Base-by-base conservation (phyloP, 768 basidiomycete species). In the Auriscalpium microsporum region DNA sequence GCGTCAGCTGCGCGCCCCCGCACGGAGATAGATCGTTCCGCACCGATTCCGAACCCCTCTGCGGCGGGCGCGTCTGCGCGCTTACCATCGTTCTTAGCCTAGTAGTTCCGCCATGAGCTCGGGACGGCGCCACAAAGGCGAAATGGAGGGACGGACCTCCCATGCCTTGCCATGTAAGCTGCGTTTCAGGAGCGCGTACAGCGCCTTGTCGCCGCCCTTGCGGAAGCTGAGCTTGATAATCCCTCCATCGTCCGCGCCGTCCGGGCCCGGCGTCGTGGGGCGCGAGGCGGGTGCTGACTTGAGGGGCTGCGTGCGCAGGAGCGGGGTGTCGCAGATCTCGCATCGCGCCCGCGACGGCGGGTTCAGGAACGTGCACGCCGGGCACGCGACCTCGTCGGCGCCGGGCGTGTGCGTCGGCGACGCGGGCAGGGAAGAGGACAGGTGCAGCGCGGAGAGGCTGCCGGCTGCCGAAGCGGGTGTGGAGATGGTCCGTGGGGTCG, bases 321-420 rank as follows among this genome's bases (percentile, higher is more conserved):
- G 72, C 0, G 80, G 72, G 4, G 91, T 86, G 6, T 76, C 77
- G 66, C 95, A 98, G 3, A 98, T 87, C 68, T 97, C 95, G 71
- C 95, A 98, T 8, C 72, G 67, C 0, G 69, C 69, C 54, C 94
- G 73, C 1, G 80, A 84, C 0, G 82, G 82, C 57, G 89, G 84
- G 69, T 99, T 99, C 11, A 94, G 73, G 67, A 94, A 99, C 1
- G 95, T 98, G 67, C 96, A 99, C 1, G 83, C 84, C 1, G 84
- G 79, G 68, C 95, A 99, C 13, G 86, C 70, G 45, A 87, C 74
- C 36, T 77, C 66, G 2, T 69, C 68, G 16, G 28, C 6, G 6
- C 58, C 28, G 11, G 63, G 51, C 2, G 61, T 60, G 50, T 64
- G 55, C 2, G 53, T 28, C 1, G 73, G 68, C 1, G 79, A 75